Evolutionary conservation across 176 grass and related monocot species (phyloP).

Genomic region (Triticum urartu): DNA sequence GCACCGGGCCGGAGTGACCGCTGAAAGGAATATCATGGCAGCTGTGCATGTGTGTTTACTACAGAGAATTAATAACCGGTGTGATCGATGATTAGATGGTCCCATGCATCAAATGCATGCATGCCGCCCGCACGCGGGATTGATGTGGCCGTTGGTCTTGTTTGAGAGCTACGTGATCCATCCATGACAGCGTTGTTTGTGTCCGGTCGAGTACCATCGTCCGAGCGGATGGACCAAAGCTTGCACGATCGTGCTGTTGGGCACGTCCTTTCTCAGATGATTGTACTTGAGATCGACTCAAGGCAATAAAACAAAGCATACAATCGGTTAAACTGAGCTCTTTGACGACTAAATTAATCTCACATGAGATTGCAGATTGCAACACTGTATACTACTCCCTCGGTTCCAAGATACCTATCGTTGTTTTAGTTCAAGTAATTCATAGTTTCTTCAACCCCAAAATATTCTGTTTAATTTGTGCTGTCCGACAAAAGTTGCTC

Average conservation of each 20-base stretch:
- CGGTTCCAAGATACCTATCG: too few species aligned
- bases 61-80: background rate
- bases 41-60: background rate
- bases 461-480: too few species aligned
- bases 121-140: background rate
- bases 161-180: background rate
- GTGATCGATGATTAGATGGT: background rate
- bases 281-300: background rate
- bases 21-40: background rate
- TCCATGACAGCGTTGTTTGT: background rate
- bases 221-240: too few species aligned
- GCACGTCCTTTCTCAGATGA: background rate
- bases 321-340: too few species aligned
- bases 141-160: conserved; percentile 16
- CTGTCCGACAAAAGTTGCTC: too few species aligned
- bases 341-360: too few species aligned
- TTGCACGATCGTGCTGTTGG: background rate
- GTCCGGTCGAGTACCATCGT: background rate
- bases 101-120: background rate
- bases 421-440: too few species aligned
- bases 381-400: too few species aligned
- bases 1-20: background rate
- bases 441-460: too few species aligned
- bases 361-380: too few species aligned
- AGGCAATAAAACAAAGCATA: background rate